A percentile compares a stretch with the other conserved stretches of the same genome.
phyloP scores from a whole-genome alignment of 1,284 basidiomycete species.

The Trichosporon inkin region DNA sequence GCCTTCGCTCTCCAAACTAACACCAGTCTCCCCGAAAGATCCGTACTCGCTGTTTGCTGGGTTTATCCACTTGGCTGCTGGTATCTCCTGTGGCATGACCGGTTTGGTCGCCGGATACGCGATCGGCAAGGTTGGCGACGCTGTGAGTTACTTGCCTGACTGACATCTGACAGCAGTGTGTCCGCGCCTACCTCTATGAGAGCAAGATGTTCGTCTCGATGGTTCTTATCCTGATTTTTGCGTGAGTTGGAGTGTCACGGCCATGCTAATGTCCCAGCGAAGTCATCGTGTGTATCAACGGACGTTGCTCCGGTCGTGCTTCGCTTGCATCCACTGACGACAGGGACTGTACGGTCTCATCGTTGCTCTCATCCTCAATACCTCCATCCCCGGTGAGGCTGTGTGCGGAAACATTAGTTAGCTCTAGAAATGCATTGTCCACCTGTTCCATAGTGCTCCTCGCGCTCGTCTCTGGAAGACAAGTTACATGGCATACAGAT shows the following conservation, averaged over 20 bases:
- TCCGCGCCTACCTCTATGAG: conserved; percentile 56
- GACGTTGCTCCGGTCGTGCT: neutral
- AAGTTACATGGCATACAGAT: neutral
- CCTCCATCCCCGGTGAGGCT: conserved; percentile 29
- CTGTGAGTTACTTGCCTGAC: conserved; percentile 56
- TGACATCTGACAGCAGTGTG: conserved; percentile 44
- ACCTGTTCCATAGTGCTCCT: neutral
- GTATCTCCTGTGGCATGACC: conserved; percentile 58
- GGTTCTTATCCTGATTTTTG: conserved; percentile 55
- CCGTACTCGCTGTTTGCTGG: conserved; percentile 64
- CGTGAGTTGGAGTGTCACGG: conserved; percentile 31
- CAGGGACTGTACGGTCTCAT: conserved; percentile 57
- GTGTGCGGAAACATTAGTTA: conserved; percentile 17
- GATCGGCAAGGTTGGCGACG: conserved; percentile 93
- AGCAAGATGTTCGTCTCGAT: conserved; percentile 71
- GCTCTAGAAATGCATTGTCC: conserved; percentile 7
- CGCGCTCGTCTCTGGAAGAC: neutral
- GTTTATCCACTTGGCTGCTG: conserved; percentile 91
- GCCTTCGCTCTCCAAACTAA: conserved; percentile 23
- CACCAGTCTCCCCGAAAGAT: conserved; percentile 59
- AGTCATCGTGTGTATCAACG: conserved; percentile 29
- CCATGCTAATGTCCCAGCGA: conserved; percentile 25
- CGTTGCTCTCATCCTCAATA: conserved; percentile 57
- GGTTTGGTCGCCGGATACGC: conserved; percentile 96
- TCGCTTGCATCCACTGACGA: conserved; percentile 3